Base-by-base conservation (phyloP, 306 rosid species). In the Lathyrus aphaca region DNA sequence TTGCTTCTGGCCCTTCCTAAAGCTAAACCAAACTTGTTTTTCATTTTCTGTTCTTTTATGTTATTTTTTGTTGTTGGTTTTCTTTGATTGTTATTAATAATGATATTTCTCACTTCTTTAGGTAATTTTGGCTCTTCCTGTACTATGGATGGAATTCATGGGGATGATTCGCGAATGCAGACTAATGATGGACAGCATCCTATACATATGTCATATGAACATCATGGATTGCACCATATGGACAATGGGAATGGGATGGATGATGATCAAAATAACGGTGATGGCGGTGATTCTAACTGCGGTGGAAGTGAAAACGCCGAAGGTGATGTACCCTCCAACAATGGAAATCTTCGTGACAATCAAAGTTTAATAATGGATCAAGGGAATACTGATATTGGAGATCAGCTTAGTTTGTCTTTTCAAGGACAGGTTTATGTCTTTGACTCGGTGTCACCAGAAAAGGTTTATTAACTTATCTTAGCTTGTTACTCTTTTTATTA, bases 371-470 rank as follows among this genome's bases (percentile, higher is more conserved):
- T 86, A 29, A 71, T 86, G 68, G 85, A 82, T 35, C 84, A 75
- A 55, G 85, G 77, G 21, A 35, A 35, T 35, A 40, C 62, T 38
- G 87, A 81, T 57, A 76, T 58, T 69, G 88, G 82, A 44, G 91
- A 83, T 64, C 95, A 86, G 69, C 96, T 89, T 32, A 89, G 87
- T 6, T 72, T 89, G 80, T 89, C 96, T 8, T 89, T 82, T 72
- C 89, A 86, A 79, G 90, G 90, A 21, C 91, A 89, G 77, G 92
- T 86, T 79, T 84, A 86, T 73, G 92, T 89, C 19, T 89, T 89
- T 9, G 87, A 84, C 25, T 72, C 84, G 3, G 96, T 86, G 32
- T 82, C 92, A 6, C 85, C 96, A 0, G 92, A 86, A 76, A 89
- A 89, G 96, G 96, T 89, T 48, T 30, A 29, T 59, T 76, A 8